These are phyloP conservation scores for Fusarium albosuccineum DNA, from an alignment of 2,329 filamentous ascomycete genomes.

Conservation along the genomic window DNA sequence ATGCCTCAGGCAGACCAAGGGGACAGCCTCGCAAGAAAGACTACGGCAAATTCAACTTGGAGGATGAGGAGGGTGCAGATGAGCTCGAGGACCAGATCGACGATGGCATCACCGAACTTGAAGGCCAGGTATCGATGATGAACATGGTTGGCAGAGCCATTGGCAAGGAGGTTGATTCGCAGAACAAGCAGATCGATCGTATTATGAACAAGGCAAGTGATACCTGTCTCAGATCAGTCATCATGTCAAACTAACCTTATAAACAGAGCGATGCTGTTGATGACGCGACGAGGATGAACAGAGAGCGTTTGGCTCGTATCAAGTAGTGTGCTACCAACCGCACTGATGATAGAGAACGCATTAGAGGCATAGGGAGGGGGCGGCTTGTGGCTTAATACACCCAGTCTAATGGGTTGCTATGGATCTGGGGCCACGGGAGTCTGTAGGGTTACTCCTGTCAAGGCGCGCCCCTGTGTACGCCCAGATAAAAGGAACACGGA, in stretches of 20 bases:
- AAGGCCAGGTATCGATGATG: slow-evolving; percentile 76
- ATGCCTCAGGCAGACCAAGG: slow-evolving; percentile 44
- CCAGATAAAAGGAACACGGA: slow-evolving; percentile 2
- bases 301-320: slow-evolving; percentile 76
- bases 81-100: slow-evolving; percentile 70
- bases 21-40: slow-evolving; percentile 56
- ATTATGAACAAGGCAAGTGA: slow-evolving; percentile 80
- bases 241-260: slow-evolving; percentile 45
- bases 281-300: slow-evolving; percentile 84
- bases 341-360: slow-evolving; percentile 17
- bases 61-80: slow-evolving; percentile 72
- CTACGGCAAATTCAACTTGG: slow-evolving; percentile 78
- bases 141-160: slow-evolving; percentile 81
- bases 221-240: not conserved
- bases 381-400: slow-evolving; percentile 21
- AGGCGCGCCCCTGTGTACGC: slow-evolving; percentile 14
- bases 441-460: slow-evolving; percentile 4
- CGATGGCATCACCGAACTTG: slow-evolving; percentile 72
- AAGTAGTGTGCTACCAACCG: slow-evolving; percentile 45
- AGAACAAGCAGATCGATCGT: slow-evolving; percentile 81
- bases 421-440: not conserved
- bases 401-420: slow-evolving; percentile 4
- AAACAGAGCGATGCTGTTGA: slow-evolving; percentile 83
- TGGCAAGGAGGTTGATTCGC: slow-evolving; percentile 78
- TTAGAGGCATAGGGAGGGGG: slow-evolving; percentile 5